phyloP scores from a whole-genome alignment of 148 eudicot species.

The Simmondsia chinensis region DNA sequence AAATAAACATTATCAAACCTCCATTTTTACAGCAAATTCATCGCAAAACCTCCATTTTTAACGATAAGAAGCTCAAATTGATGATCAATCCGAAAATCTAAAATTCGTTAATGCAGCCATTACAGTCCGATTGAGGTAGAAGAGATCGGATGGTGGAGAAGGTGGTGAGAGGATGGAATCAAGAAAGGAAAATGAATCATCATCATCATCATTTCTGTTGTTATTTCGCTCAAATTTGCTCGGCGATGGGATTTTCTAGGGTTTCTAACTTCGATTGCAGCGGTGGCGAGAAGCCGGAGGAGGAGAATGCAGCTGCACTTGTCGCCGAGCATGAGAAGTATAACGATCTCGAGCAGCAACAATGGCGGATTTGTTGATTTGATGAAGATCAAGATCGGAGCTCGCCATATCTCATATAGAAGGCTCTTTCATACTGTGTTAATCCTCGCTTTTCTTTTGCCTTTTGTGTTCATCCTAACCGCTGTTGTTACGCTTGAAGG shows the following conservation, averaged over 20 bases:
- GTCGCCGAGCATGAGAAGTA: slow-evolving; percentile 98
- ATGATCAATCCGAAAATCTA: too few relatives aligned
- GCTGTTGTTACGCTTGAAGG: slow-evolving; percentile 98
- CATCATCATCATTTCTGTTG: not conserved
- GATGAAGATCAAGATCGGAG: slow-evolving; percentile 97
- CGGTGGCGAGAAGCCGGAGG: slow-evolving; percentile 5
- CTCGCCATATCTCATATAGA: slow-evolving; percentile 85
- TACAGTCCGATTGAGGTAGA: too few relatives aligned
- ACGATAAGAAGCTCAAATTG: too few relatives aligned
- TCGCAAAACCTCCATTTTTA: too few relatives aligned
- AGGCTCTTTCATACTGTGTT: slow-evolving; percentile 85
- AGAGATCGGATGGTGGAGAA: slow-evolving; percentile 17
- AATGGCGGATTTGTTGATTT: slow-evolving; percentile 68
- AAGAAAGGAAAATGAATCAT: not conserved
- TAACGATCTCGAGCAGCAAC: slow-evolving; percentile 70
- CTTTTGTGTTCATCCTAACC: slow-evolving; percentile 89
- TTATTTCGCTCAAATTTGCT: not conserved
- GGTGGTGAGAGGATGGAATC: not conserved
- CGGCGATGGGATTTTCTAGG: not conserved
- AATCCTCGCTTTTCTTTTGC: slow-evolving; percentile 80
- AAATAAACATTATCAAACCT: too few relatives aligned
- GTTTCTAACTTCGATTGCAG: not conserved
- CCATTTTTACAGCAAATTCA: too few relatives aligned
- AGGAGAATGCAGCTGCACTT: slow-evolving; percentile 97
- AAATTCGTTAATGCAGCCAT: too few relatives aligned